Base-by-base conservation (phyloP, 2,329 filamentous ascomycete species). In the Setomelanomma holmii region DNA sequence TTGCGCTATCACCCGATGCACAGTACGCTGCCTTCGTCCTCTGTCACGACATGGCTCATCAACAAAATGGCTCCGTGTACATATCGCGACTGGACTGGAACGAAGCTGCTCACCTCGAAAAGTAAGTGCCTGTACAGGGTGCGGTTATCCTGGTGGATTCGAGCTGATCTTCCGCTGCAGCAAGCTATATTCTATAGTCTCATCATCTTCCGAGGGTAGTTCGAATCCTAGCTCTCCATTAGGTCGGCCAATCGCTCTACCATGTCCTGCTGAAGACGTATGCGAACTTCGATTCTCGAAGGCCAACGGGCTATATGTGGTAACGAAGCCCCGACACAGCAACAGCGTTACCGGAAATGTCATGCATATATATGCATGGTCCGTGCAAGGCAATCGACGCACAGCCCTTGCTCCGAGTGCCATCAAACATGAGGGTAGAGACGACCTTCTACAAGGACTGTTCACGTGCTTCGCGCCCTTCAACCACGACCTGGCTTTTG, bases 381-480 rank as follows among this genome's bases (percentile, higher is more conserved):
- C 35, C 22, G 4, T 48, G 8, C 22, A 41, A 12, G 22, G 14
- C 16, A 21, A 23, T 21, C 10, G 38, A 23, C 17, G 36, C 14
- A 35, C 12, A 41, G 16, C 45, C 12, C 24, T 40, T 33, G 23
- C 33, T 22, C 45, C 35, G 2, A 40, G 27, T 40, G n/a, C 33
- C 2, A 48, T 48, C 5, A 33, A 19, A 33, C 45, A 48, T 17
- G 36, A 48, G 45, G 45, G 45, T 12, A 17, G 24, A 41, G 45
- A 48, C 22, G 45, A 48, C 20, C 24, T 48, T n/a, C 45, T 48
- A 16, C 45, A 41, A 34, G 45, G 38, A 16, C 34, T 48, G 36
- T 48, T 33, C 20, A 48, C 45, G 12, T 48, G 33, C 8, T 48
- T 48, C 14, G 38, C 45, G 5, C 36, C 36, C 14, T 39, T 40